Percentiles rank a stretch among this genome's conserved stretches.
Conservation (phyloP, 768 basidiomycete species). For the Trametes cingulata region DNA sequence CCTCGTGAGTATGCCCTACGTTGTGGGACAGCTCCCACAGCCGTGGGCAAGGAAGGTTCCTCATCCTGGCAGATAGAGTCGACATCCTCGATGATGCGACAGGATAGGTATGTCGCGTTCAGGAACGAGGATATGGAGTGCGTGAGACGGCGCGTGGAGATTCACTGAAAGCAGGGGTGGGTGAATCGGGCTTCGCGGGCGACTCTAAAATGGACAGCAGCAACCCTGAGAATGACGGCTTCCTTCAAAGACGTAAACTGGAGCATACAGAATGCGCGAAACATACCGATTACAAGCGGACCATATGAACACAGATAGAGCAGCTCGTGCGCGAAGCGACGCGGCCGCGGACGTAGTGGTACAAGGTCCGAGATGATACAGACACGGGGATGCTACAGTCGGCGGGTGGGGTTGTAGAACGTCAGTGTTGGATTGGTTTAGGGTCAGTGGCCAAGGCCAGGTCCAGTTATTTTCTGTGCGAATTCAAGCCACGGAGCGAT, state of each 20-base stretch:
- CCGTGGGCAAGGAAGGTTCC: conserved; percentile 11
- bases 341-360: not conserved
- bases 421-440: too few species aligned
- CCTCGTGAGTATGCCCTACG: not conserved
- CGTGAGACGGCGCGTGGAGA: not conserved
- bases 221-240: not conserved
- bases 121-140: not conserved
- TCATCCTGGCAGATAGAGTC: not conserved
- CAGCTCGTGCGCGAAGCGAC: not conserved
- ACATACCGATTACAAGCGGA: conserved; percentile 15
- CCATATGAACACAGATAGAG: not conserved
- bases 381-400: not conserved
- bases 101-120: conserved; percentile 2
- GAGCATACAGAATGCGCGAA: not conserved
- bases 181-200: not conserved
- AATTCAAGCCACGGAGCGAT: conserved; percentile 83
- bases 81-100: conserved; percentile 11
- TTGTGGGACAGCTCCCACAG: conserved; percentile 19
- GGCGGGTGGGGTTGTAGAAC: not conserved
- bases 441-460: conserved; percentile 59
- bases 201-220: not conserved
- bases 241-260: conserved; percentile 9
- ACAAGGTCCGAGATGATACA: not conserved
- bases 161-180: not conserved
- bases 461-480: conserved; percentile 65